Evolutionary conservation across 2,329 filamentous ascomycete genomes (phyloP).

Genomic region (Aspergillus novoparasiticus): DNA sequence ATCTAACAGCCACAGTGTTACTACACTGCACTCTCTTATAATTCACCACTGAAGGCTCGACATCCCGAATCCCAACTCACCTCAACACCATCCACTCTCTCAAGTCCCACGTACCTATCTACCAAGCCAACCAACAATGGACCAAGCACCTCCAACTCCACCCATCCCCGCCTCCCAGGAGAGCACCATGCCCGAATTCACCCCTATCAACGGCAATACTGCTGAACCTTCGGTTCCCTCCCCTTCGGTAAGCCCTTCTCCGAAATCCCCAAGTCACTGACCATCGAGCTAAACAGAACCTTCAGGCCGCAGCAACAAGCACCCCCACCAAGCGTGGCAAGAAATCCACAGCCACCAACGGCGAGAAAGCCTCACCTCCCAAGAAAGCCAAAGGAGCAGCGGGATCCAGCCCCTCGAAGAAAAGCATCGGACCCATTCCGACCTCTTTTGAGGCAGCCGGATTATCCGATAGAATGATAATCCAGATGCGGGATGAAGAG

Average conservation of each 20-base stretch:
- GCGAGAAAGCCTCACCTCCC: constrained; percentile 6
- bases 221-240: not conserved
- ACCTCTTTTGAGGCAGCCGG: constrained; percentile 24
- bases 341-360: constrained; percentile 15
- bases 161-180: not conserved
- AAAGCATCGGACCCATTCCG: constrained; percentile 23
- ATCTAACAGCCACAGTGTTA: not conserved
- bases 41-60: not conserved
- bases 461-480: constrained; percentile 27
- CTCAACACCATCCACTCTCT: not conserved
- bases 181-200: not conserved
- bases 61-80: not conserved
- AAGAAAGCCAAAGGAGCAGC: constrained; percentile 19
- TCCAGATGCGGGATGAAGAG: constrained; percentile 32
- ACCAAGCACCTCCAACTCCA: not conserved
- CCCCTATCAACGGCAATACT: not conserved
- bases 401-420: constrained; percentile 8
- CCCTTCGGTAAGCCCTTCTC: not conserved
- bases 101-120: not conserved
- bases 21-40: not conserved
- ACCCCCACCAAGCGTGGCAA: constrained; percentile 27
- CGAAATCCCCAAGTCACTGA: not conserved
- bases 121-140: not conserved
- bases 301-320: not conserved
- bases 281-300: not conserved